phyloP scores from a whole-genome alignment of 176 grass and related monocot genomes.

The Aegilops tauschii region DNA sequence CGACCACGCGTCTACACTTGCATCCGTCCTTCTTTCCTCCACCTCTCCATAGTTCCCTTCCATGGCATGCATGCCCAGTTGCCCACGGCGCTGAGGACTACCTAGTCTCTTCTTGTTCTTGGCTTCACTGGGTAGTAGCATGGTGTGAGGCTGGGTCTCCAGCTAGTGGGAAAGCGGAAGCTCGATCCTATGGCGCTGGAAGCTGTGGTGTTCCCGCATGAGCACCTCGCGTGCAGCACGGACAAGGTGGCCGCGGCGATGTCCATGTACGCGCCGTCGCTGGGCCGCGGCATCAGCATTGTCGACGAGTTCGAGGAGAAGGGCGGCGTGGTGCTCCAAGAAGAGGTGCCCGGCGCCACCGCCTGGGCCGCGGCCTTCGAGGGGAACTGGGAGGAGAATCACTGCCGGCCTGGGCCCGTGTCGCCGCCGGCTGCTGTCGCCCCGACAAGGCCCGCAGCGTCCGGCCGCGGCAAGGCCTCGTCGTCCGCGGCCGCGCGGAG shows the following conservation, averaged over 20 bases:
- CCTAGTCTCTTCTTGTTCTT: neutral
- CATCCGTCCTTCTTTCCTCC: neutral
- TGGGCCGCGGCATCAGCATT: conserved; percentile 26
- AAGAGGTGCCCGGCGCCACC: neutral
- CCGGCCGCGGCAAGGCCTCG: conserved; percentile 12
- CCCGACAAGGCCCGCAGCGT: neutral
- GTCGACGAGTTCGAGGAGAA: conserved; percentile 41
- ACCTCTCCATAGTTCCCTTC: neutral
- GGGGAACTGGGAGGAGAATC: neutral
- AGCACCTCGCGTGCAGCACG: conserved; percentile 12
- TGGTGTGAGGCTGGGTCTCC: neutral
- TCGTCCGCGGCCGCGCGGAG: neutral
- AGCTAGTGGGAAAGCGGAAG: neutral
- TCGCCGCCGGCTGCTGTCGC: neutral
- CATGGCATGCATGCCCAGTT: neutral
- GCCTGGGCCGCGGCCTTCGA: conserved; percentile 11
- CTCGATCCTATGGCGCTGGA: conserved; percentile 19
- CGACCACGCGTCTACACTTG: neutral
- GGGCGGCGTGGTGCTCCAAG: conserved; percentile 36
- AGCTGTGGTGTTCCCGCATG: conserved; percentile 41
- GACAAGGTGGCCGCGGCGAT: conserved; percentile 7
- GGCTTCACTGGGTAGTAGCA: neutral
- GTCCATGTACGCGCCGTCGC: neutral
- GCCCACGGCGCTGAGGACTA: neutral
- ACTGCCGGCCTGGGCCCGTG: neutral